Conservation (phyloP, 768 basidiomycete species). For the Psilocybe cyanescens region DNA sequence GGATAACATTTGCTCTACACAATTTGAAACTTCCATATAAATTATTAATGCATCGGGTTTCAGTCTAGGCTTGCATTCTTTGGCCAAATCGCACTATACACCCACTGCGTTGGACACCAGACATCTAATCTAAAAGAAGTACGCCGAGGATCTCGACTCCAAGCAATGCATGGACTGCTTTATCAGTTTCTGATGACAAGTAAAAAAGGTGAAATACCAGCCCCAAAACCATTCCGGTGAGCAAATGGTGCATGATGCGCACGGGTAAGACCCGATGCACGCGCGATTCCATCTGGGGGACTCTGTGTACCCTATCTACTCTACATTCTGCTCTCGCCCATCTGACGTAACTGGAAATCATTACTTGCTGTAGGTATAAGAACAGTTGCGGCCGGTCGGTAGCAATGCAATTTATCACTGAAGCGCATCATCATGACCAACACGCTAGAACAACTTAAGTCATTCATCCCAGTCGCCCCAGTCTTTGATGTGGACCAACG, state of each 20-base stretch:
- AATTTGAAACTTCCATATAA: too few species aligned
- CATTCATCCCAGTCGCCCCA: conserved; percentile 35
- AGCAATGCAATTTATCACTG: not conserved
- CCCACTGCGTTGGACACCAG: too few species aligned
- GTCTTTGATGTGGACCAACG: conserved; percentile 92
- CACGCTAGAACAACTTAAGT: conserved; percentile 12
- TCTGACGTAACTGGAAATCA: not conserved
- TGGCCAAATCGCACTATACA: too few species aligned
- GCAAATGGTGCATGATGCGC: not conserved
- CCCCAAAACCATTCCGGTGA: conserved; percentile 2
- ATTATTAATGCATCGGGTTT: too few species aligned
- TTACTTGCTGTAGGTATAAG: not conserved
- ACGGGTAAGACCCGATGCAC: conserved; percentile 33
- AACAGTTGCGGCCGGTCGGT: not conserved
- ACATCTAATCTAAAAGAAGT: too few species aligned
- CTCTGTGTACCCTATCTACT: not conserved
- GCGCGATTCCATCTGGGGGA: conserved; percentile 1
- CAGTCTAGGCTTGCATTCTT: too few species aligned
- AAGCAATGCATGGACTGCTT: not conserved
- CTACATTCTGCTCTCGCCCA: not conserved
- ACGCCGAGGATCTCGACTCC: too few species aligned
- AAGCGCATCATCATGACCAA: not conserved
- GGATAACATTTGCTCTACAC: too few species aligned
- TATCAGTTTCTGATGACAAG: conserved; percentile 1
- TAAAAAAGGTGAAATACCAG: too few species aligned